These are phyloP conservation scores for Microsporum ferrugineum DNA, from an alignment of 2,329 filamentous ascomycete species.

Conservation along the genomic window DNA sequence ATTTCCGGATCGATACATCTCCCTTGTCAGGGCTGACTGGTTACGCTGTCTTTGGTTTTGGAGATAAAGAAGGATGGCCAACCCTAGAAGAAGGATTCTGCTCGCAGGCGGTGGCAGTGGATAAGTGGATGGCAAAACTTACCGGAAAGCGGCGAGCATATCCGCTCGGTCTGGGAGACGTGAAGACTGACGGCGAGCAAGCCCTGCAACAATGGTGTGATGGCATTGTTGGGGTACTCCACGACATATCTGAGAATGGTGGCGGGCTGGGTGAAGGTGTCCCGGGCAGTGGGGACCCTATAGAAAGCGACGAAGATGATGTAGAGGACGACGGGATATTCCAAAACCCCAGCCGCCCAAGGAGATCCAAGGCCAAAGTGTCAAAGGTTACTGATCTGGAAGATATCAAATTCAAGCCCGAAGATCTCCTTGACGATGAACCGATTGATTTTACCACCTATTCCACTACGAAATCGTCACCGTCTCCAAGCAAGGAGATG, in stretches of 20 bases:
- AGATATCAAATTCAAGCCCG: conserved; percentile 51
- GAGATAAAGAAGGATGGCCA: conserved; percentile 84
- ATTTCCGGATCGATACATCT: conserved; percentile 89
- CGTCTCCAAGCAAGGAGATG: conserved; percentile 64
- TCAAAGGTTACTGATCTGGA: conserved; percentile 63
- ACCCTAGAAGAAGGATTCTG: conserved; percentile 85
- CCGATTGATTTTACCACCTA: conserved; percentile 69
- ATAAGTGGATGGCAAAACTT: conserved; percentile 95
- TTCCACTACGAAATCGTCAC: conserved; percentile 33
- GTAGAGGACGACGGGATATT: conserved; percentile 58
- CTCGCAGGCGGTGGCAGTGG: conserved; percentile 78
- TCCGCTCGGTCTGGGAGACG: conserved; percentile 77
- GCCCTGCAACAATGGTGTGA: conserved; percentile 65
- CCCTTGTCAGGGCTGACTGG: conserved; percentile 65
- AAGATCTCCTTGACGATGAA: conserved; percentile 31
- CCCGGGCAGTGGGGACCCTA: conserved; percentile 66
- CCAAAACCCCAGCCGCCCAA: conserved; percentile 38
- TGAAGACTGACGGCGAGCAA: conserved; percentile 58
- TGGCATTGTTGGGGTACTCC: conserved; percentile 62
- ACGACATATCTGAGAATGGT: conserved; percentile 44
- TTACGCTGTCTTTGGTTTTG: conserved; percentile 89
- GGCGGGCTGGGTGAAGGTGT: conserved; percentile 53
- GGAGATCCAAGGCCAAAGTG: conserved; percentile 30
- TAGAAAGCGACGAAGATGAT: conserved; percentile 73
- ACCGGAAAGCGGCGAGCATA: conserved; percentile 77